Conservation (phyloP, 495 filamentous ascomycete species). For the Endocarpon pusillum region DNA sequence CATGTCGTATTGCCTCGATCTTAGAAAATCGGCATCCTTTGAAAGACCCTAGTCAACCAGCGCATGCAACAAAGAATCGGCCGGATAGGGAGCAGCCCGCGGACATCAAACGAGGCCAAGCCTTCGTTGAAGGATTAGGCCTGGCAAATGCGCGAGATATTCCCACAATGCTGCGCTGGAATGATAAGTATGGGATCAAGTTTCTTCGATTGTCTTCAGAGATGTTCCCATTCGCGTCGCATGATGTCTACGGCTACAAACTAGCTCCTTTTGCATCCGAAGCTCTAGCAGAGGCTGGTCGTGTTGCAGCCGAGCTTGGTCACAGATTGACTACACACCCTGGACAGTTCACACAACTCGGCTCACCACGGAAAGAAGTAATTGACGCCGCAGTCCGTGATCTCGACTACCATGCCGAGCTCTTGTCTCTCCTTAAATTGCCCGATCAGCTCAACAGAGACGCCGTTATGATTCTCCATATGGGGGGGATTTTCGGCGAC, state of each 20-base stretch:
- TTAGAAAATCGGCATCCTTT: conserved; percentile 76
- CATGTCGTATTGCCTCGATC: conserved; percentile 81
- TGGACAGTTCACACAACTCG: conserved; percentile 84
- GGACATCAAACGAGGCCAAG: conserved; percentile 41
- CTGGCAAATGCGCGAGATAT: conserved; percentile 73
- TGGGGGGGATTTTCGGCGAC: conserved; percentile 84
- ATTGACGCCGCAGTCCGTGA: conserved; percentile 62
- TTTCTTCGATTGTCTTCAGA: conserved; percentile 86
- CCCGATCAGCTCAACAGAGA: conserved; percentile 70
- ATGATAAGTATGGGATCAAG: conserved; percentile 81
- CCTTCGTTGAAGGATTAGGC: conserved; percentile 60
- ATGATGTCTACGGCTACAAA: conserved; percentile 73
- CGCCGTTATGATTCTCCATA: conserved; percentile 88
- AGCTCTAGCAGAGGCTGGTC: conserved; percentile 58
- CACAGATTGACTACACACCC: conserved; percentile 85
- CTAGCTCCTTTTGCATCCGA: conserved; percentile 74
- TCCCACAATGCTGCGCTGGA: conserved; percentile 77
- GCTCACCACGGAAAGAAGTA: conserved; percentile 58
- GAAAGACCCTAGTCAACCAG: conserved; percentile 51
- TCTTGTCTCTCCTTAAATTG: conserved; percentile 61
- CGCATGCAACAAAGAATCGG: conserved; percentile 66
- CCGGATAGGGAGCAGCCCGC: conserved; percentile 55
- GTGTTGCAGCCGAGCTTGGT: conserved; percentile 59
- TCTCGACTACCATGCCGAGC: conserved; percentile 77
- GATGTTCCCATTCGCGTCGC: conserved; percentile 93